Evolutionary conservation across 805 yeast species (phyloP), one percentile per base, ranked within the genome.

Genomic region (Schizosaccharomyces japonicus): DNA sequence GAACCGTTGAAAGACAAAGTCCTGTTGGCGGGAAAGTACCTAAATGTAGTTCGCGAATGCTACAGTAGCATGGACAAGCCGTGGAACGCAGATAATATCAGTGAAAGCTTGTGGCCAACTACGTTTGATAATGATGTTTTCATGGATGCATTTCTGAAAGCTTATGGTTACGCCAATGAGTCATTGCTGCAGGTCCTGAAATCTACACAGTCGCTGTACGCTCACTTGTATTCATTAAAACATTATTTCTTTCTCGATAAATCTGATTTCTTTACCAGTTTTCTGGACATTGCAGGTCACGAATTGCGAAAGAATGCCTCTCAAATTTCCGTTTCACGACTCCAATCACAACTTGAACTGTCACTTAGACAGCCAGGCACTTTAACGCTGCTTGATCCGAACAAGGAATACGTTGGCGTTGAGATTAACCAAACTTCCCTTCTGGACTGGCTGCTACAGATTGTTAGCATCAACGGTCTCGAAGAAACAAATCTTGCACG

Each of bases 11-110:
- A 67, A 1, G 67, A 69, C 45, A 78, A 78, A 59, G 68, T 87
- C 0, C 63, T 87, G 23, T 65, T 75, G 47, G 81, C 95, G 0
- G 99, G 99, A 1, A 85, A 83, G 60, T 77, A 77, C 54, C 63
- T 84, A 49, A 80, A 82, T 55, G 76, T 87, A 2, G 66, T 80
- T 40, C 69, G 73, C 49, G 74, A 69, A 49, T 75, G 80, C 55
- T 78, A 77, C 0, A 62, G 72, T 2, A 55, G 54, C 0, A 56
- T 55, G 40, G 57, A 58, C 30, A 23, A 45, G 3, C 5, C 25
- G 8, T 31, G 25, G 15, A 31, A 15, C 10, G 17, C 45, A 21
- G 58, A 17, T 6, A 15, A 5, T 28, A 21, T 7, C 13, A 21
- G 23, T 28, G 23, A 42, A 42, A 27, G 17, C 28, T 7, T 8